Evolutionary conservation across 345 rosid genomes (phyloP).

Genomic region (Anacardium occidentale): DNA sequence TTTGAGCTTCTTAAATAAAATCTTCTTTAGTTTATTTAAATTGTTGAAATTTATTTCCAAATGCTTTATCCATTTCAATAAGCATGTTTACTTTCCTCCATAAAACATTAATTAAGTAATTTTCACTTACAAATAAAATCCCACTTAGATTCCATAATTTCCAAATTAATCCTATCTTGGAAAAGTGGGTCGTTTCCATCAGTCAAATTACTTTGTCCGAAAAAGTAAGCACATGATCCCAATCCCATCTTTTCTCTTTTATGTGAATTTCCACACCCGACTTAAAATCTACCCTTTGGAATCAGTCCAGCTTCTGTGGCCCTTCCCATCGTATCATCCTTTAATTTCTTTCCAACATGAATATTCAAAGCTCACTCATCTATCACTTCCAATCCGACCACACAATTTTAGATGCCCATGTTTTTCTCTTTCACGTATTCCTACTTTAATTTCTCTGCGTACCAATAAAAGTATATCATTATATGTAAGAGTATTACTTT

Average conservation of each 20-base stretch:
- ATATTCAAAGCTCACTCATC: slow-evolving; percentile 28
- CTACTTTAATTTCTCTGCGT: no score
- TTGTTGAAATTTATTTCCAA: neutral
- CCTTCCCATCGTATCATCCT: slow-evolving; percentile 17
- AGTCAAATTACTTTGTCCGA: slow-evolving; percentile 13
- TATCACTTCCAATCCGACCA: neutral
- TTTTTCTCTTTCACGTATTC: neutral
- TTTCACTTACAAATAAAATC: no score
- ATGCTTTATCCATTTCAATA: slow-evolving; percentile 14
- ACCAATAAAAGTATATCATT: no score
- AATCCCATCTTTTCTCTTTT: slow-evolving; percentile 7
- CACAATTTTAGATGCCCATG: neutral
- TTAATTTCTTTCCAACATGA: slow-evolving; percentile 22
- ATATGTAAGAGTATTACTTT: no score
- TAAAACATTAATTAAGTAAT: neutral
- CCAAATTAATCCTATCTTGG: neutral
- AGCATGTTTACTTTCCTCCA: slow-evolving; percentile 13
- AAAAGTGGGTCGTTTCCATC: slow-evolving; percentile 22
- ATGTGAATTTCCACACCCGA: slow-evolving; percentile 21
- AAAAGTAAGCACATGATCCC: slow-evolving; percentile 45
- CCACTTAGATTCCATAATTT: slow-evolving; percentile 11
- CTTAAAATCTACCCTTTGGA: slow-evolving; percentile 23
- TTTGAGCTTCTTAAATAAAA: no score
- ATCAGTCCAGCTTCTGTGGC: slow-evolving; percentile 27
- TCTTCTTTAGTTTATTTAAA: no score